These are phyloP conservation scores for Sedum album DNA, from an alignment of 164 flowering plant genomes.

Conservation along the genomic window DNA sequence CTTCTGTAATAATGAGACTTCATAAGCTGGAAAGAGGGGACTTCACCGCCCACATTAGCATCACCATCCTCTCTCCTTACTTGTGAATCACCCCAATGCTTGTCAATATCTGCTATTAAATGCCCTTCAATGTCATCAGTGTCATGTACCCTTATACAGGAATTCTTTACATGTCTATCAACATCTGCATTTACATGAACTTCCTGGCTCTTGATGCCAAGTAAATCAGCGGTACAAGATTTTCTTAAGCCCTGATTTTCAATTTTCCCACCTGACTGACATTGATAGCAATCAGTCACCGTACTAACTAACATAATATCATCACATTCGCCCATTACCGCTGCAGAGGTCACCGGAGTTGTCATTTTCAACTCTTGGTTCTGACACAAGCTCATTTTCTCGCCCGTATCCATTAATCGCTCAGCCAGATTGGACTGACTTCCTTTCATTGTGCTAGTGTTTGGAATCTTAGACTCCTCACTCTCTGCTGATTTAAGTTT, in stretches of 20 bases:
- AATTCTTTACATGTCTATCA: conserved; percentile 16
- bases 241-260: conserved; percentile 13
- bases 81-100: conserved; percentile 13
- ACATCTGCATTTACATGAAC: conserved; percentile 7
- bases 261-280: conserved; percentile 14
- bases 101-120: conserved; percentile 13
- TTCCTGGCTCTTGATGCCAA: conserved; percentile 7
- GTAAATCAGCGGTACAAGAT: background rate
- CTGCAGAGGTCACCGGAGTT: conserved; percentile 26
- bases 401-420: conserved; percentile 17
- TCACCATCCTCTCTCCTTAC: conserved; percentile 13
- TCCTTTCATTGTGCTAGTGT: conserved; percentile 14
- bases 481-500: conserved; percentile 19
- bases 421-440: conserved; percentile 16
- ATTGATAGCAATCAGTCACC: conserved; percentile 15
- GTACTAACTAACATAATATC: conserved; percentile 12
- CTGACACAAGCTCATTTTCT: conserved; percentile 24
- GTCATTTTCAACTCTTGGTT: conserved; percentile 19
- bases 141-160: conserved; percentile 13
- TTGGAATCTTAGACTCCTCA: conserved; percentile 22
- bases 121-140: conserved; percentile 4
- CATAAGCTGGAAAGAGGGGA: conserved; percentile 11
- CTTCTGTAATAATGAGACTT: conserved; percentile 21
- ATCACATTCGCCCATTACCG: conserved; percentile 23
- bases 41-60: conserved; percentile 14